phyloP scores from a whole-genome alignment of 495 filamentous ascomycete species.

The Aspergillus asperescens region DNA sequence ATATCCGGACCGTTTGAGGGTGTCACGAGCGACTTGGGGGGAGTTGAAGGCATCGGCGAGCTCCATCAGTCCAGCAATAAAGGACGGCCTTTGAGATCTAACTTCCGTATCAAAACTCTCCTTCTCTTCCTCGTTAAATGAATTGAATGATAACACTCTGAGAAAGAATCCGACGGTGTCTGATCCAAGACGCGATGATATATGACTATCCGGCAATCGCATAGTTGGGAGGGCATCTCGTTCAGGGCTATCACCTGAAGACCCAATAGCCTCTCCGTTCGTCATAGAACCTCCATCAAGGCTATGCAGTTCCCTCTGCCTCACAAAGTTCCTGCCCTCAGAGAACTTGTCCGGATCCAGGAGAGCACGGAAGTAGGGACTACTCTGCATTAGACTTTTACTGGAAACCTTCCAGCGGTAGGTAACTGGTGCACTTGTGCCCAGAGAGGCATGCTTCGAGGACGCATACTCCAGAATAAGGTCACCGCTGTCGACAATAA shows the following conservation, averaged over 20 bases:
- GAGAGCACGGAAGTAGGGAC: constrained; percentile 44
- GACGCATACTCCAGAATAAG: constrained; percentile 34
- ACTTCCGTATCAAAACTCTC: constrained; percentile 23
- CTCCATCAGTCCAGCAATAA: constrained; percentile 32
- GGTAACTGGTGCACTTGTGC: background rate
- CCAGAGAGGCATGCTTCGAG: background rate
- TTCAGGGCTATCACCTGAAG: background rate
- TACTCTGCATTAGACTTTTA: constrained; percentile 26
- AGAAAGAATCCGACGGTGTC: constrained; percentile 39
- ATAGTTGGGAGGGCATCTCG: constrained; percentile 25
- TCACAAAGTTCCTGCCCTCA: constrained; percentile 37
- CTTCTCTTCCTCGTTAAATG: constrained; percentile 20
- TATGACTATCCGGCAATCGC: constrained; percentile 20
- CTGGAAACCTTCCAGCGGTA: constrained; percentile 37
- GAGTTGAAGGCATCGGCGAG: constrained; percentile 39
- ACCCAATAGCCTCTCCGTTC: background rate
- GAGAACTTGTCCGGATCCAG: constrained; percentile 45
- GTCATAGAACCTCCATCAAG: background rate
- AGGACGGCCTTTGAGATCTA: constrained; percentile 24
- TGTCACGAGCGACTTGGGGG: constrained; percentile 16
- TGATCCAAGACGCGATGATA: constrained; percentile 25
- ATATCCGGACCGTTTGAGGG: constrained; percentile 24
- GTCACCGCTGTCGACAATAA: constrained; percentile 31
- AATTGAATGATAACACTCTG: constrained; percentile 28
- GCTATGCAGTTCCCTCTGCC: constrained; percentile 18